A percentile compares a stretch with the other conserved stretches of the same genome.
Evolutionary conservation across 371 early-diverging fungal species (phyloP).

Genomic region (Mortierella sp.): DNA sequence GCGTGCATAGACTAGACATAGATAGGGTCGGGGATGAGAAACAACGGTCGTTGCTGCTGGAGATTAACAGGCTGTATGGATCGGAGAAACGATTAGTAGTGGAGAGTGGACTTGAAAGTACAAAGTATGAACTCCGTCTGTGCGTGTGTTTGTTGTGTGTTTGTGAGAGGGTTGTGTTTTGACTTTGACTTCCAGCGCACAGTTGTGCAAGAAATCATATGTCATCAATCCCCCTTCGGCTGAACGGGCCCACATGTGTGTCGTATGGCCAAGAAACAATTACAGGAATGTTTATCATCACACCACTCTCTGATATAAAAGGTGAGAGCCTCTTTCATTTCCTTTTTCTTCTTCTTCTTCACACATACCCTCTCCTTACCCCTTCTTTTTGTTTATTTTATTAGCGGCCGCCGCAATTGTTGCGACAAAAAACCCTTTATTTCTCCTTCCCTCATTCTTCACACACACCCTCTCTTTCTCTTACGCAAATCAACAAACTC

Average conservation of each 20-base stretch:
- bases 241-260: background rate
- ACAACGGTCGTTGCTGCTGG: too few species aligned
- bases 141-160: background rate
- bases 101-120: background rate
- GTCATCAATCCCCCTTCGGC: background rate
- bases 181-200: background rate
- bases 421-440: background rate
- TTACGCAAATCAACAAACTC: background rate
- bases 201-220: background rate
- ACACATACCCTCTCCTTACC: background rate
- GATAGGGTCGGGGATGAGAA: constrained; percentile 6
- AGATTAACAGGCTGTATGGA: background rate
- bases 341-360: background rate
- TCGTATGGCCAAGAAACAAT: too few species aligned
- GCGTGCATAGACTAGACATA: background rate
- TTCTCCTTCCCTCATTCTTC: background rate
- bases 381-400: background rate
- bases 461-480: background rate
- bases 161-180: background rate
- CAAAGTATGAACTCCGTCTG: constrained; percentile 2
- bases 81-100: too few species aligned
- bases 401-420: background rate
- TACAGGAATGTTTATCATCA: too few species aligned
- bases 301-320: background rate
- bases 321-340: too few species aligned